Conservation (phyloP, 768 basidiomycete species). For the Mycena haematopus region DNA sequence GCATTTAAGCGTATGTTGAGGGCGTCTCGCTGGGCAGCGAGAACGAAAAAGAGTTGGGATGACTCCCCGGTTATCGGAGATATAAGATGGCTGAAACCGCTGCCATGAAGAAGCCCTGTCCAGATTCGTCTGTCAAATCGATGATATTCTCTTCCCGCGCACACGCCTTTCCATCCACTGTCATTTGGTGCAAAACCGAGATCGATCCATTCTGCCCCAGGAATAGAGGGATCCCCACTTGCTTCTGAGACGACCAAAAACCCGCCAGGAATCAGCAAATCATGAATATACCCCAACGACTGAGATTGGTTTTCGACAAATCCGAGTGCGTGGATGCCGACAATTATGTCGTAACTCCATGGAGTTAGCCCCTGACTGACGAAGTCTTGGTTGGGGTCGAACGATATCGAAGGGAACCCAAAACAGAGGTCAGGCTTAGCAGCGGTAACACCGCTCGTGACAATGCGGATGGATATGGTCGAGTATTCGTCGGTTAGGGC, state of each 20-base stretch:
- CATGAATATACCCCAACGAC: not conserved
- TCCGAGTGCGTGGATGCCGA: constrained; percentile 3
- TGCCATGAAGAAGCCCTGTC: not conserved
- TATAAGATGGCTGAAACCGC: not conserved
- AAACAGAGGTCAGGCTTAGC: not conserved
- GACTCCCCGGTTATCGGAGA: not conserved
- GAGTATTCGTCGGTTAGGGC: constrained; percentile 1
- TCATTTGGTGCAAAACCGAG: not conserved
- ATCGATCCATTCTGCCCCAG: not conserved
- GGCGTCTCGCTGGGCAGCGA: not conserved
- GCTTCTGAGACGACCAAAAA: constrained; percentile 3
- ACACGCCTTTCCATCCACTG: not conserved
- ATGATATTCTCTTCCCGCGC: not conserved
- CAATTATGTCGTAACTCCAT: constrained; percentile 5
- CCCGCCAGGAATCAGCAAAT: constrained; percentile 3
- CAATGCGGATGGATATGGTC: not conserved
- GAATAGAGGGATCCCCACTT: not conserved
- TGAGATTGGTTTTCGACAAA: not conserved
- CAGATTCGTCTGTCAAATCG: not conserved
- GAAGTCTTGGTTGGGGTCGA: not conserved
- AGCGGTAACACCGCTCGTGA: not conserved
- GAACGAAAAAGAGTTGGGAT: not conserved
- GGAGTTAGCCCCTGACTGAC: not conserved
- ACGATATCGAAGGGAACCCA: not conserved
- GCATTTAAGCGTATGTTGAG: not conserved